Conservation (phyloP, 345 rosid genomes). For the Diplotaxis tenuifolia region DNA sequence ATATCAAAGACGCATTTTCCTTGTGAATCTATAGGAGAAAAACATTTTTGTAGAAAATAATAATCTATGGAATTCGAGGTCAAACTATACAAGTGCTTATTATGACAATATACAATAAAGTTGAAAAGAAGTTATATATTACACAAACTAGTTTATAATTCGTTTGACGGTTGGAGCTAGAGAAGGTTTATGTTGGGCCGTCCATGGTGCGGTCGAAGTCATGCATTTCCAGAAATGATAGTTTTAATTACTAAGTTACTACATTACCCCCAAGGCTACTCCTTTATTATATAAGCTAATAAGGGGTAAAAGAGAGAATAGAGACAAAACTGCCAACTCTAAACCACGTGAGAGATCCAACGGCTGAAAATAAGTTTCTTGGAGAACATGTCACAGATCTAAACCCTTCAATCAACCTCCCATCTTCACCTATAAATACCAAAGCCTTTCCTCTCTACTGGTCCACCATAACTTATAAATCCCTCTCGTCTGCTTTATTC, state of each 20-base stretch:
- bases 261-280: conserved; percentile 4
- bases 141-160: not conserved
- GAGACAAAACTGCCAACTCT: conserved; percentile 8
- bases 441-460: conserved; percentile 4
- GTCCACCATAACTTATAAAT: conserved; percentile 11
- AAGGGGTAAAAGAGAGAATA: conserved; percentile 4
- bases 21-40: not conserved
- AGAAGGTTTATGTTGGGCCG: not conserved
- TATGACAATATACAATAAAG: no score
- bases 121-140: no score
- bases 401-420: conserved; percentile 7
- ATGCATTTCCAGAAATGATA: not conserved
- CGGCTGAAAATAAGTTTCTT: conserved; percentile 33
- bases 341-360: conserved; percentile 36
- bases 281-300: not conserved
- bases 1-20: conserved; percentile 9
- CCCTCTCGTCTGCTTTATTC: not conserved
- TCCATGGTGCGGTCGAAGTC: conserved; percentile 9
- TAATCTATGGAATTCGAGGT: not conserved
- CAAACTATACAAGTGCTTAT: no score
- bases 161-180: not conserved
- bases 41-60: not conserved
- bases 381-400: conserved; percentile 37
- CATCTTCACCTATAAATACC: conserved; percentile 29
- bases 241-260: accelerated